Evolutionary conservation across 352 stramenopile genomes (phyloP), one percentile per base, ranked within the genome.

Genomic region (Pythium pectinolyticum): DNA sequence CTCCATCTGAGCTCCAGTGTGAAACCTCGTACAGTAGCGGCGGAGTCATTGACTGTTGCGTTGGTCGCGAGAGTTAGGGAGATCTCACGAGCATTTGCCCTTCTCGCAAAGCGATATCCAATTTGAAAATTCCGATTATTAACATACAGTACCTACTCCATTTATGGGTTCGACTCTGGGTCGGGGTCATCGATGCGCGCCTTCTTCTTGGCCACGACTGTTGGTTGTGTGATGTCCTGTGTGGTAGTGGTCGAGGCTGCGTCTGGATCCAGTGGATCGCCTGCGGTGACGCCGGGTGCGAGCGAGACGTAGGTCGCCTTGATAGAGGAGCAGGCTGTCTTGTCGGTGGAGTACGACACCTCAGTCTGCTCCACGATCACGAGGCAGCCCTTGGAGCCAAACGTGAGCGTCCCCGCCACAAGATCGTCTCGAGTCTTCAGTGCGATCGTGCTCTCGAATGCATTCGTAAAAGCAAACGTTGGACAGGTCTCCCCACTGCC

Each of bases 261-360:
- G 20, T 66, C 58, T 22, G 58, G 58, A n/a, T 66, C 58, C 35
- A 66, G 39, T 22, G 58, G 58, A 22, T 66, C 58, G n/a, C 58
- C 58, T 10, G 47, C 47, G 15, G 8, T 59, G 31, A 34, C 48
- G 11, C 39, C 25, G n/a, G n/a, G n/a, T 5, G 22, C n/a, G 8
- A 22, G n/a, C 19, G 49, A 28, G 10, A 66, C 32, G 49, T 66
- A 66, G 25, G 58, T 51, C 3, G 58, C 58, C 37, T 59, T 58
- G 37, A 66, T 59, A 7, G 24, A 3, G 11, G 49, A 53, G 48
- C 58, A 66, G 17, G n/a, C 40, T 8, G 58, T 20, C 40, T 58
- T 58, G 31, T 58, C 58, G 1, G 49, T 59, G 25, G 58, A 59
- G 58, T 45, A 66, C 3, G 48, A 45, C 4, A 66, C 25, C 20